phyloP scores from a whole-genome alignment of 768 basidiomycete species.

The Mycena rosella region DNA sequence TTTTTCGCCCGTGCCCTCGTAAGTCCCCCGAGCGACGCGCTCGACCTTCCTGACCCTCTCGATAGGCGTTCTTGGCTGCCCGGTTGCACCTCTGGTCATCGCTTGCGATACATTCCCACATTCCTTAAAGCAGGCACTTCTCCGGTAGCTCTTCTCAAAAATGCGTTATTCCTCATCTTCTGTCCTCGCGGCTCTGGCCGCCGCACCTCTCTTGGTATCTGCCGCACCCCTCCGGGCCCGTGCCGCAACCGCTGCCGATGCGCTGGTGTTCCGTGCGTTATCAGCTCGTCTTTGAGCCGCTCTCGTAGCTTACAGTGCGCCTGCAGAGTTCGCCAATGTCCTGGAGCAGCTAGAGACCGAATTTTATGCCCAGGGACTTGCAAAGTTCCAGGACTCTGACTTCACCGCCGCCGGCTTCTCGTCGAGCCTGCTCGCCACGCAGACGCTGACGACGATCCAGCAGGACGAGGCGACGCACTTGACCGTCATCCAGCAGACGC shows the following conservation, averaged over 20 bases:
- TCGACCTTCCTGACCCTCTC: neutral
- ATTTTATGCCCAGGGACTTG: constrained; percentile 77
- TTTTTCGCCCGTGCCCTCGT: constrained; percentile 33
- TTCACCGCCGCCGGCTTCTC: constrained; percentile 77
- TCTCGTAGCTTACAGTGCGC: constrained; percentile 11
- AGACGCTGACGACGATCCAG: constrained; percentile 73
- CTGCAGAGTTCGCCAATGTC: constrained; percentile 78
- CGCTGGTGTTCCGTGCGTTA: constrained; percentile 72
- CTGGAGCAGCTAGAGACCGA: constrained; percentile 79
- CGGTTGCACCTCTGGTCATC: constrained; percentile 65
- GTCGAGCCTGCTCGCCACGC: constrained; percentile 63
- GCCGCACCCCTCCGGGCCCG: constrained; percentile 63
- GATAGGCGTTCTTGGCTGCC: constrained; percentile 71
- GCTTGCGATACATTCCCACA: constrained; percentile 38
- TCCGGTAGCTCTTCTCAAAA: constrained; percentile 49
- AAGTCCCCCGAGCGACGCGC: neutral
- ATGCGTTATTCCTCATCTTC: constrained; percentile 63
- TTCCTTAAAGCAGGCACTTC: constrained; percentile 49
- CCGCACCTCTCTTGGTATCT: constrained; percentile 58
- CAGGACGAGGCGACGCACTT: constrained; percentile 74
- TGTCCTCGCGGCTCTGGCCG: constrained; percentile 53
- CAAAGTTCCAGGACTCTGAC: constrained; percentile 73
- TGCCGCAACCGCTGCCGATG: constrained; percentile 55
- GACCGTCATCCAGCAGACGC: constrained; percentile 60
- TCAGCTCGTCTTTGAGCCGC: neutral